A percentile compares a stretch with the other conserved stretches of the same genome.
These are phyloP conservation scores for Boletus rubroflammeus DNA, from an alignment of 768 basidiomycete species.

Conservation along the genomic window DNA sequence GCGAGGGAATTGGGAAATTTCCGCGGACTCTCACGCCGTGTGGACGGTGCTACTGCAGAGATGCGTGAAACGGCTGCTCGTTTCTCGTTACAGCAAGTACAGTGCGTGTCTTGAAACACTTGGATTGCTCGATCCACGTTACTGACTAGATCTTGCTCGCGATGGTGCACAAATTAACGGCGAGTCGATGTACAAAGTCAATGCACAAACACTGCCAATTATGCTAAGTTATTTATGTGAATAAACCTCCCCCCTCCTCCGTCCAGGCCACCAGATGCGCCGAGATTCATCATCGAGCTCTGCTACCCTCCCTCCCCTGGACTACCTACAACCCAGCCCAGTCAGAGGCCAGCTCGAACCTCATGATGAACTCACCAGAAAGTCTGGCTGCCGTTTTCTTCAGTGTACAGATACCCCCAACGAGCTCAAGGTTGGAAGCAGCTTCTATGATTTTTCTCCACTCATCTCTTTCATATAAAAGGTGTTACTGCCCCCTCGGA, in stretches of 20 bases:
- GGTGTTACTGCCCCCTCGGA: constrained; percentile 68
- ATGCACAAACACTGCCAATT: constrained; percentile 19
- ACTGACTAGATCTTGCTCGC: background rate
- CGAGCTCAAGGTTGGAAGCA: constrained; percentile 59
- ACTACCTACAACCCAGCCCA: constrained; percentile 60
- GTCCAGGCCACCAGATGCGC: constrained; percentile 18
- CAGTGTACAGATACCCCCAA: constrained; percentile 75
- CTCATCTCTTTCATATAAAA: constrained; percentile 26
- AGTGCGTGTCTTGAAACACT: background rate
- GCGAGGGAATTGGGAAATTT: background rate
- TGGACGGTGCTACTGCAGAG: background rate
- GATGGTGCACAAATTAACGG: background rate
- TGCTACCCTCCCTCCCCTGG: constrained; percentile 34
- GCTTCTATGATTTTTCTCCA: background rate
- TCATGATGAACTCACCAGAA: constrained; percentile 46
- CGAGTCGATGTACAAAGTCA: constrained; percentile 25
- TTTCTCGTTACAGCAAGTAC: background rate
- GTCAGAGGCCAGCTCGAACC: constrained; percentile 74
- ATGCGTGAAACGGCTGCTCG: background rate
- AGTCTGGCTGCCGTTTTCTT: constrained; percentile 65
- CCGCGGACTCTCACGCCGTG: constrained; percentile 9
- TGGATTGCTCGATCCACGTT: too few species aligned
- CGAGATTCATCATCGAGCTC: constrained; percentile 24
- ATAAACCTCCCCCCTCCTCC: constrained; percentile 4
- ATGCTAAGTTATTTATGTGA: constrained; percentile 6